phyloP scores from a whole-genome alignment of 148 eudicot species.

The Arctostaphylos glauca region DNA sequence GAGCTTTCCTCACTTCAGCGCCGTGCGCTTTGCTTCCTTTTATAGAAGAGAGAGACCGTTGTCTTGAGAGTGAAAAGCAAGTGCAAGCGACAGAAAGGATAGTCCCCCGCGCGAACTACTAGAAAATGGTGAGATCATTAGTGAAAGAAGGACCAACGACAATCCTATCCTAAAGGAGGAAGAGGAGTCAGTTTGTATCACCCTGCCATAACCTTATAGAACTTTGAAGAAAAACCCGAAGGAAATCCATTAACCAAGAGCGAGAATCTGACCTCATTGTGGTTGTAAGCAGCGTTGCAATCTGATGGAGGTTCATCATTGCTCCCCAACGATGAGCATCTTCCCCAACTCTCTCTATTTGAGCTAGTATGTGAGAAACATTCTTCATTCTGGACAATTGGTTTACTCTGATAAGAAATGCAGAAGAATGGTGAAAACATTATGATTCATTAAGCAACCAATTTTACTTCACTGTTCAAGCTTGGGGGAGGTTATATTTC shows the following conservation, averaged over 20 bases:
- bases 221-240: neutral
- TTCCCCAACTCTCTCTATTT: conserved; percentile 81
- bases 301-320: conserved; percentile 47
- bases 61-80: too few relatives aligned
- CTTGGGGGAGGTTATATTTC: neutral
- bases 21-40: too few relatives aligned
- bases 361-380: conserved; percentile 82
- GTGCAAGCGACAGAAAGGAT: too few relatives aligned
- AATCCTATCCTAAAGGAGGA: neutral
- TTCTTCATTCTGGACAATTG: conserved; percentile 43
- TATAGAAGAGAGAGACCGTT: neutral
- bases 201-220: neutral
- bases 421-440: neutral
- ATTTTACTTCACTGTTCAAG: neutral
- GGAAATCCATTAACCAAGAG: neutral
- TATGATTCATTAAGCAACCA: neutral
- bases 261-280: conserved; percentile 41
- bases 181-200: neutral
- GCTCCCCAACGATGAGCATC: conserved; percentile 83
- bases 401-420: conserved; percentile 47
- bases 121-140: too few relatives aligned
- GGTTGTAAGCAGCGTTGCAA: conserved; percentile 22
- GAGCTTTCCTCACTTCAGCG: too few relatives aligned
- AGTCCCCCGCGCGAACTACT: too few relatives aligned
- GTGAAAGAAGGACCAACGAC: too few relatives aligned